Percentiles rank a stretch among this genome's conserved stretches.
These are phyloP conservation scores for Trichoderma parareesei DNA, from an alignment of 495 filamentous ascomycete species.

Conservation along the genomic window DNA sequence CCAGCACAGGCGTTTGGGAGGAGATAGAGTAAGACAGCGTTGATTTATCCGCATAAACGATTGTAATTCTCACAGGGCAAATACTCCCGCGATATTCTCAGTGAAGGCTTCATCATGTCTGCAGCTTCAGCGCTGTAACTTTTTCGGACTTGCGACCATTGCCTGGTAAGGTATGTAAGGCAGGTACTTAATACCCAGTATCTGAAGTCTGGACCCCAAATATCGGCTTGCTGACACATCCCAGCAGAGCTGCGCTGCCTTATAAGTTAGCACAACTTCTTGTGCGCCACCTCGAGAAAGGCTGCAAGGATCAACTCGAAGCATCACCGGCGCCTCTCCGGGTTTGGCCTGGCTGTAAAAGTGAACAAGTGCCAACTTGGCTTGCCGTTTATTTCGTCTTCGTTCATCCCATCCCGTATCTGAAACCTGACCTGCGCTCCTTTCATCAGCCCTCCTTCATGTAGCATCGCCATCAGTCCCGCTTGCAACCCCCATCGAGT, in stretches of 20 bases:
- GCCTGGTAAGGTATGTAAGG: no score
- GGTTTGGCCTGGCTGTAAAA: not conserved
- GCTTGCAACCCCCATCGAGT: not conserved
- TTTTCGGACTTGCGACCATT: not conserved
- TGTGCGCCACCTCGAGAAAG: not conserved
- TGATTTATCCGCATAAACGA: not conserved
- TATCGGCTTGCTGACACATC: constrained; percentile 5
- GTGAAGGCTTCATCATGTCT: not conserved
- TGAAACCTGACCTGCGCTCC: not conserved
- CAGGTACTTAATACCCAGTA: no score
- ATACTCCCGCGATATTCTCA: no score
- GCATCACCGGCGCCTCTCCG: not conserved
- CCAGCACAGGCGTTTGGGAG: not conserved
- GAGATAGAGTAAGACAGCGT: constrained; percentile 5
- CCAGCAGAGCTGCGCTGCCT: not conserved
- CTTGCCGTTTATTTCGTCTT: not conserved
- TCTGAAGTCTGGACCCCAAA: not conserved
- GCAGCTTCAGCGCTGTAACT: not conserved
- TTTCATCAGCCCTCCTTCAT: not conserved
- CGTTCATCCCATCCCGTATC: no score
- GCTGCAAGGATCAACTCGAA: not conserved
- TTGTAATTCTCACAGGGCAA: not conserved
- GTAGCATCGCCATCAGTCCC: not conserved
- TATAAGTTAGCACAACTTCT: not conserved
- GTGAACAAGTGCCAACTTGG: no score